Evolutionary conservation across 768 basidiomycete genomes (phyloP), one percentile per base, ranked within the genome.

Genomic region (Leucocoprinus leucothites): DNA sequence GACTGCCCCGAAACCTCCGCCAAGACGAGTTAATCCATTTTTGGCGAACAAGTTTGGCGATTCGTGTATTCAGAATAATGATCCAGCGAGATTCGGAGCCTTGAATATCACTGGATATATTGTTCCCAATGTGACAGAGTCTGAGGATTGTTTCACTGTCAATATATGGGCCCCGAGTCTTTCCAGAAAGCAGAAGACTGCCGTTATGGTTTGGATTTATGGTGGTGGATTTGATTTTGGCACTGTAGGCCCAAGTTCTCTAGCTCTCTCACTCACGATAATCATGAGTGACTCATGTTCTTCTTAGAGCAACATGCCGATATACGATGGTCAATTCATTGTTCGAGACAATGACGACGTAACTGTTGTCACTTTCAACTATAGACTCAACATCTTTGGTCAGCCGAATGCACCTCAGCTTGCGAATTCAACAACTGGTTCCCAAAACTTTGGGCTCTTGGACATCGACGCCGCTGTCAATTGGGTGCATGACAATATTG

Each of bases 401-500:
- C 70, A 69, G 52, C 75, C 75, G 1, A 69, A 67, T 46, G 72
- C 74, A 3, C 73, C 75, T 16, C 73, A 75, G 50, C 68, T 74
- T 26, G 54, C 53, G 34, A 59, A 53, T 43, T 51, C 52, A 8
- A 59, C 56, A 0, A 56, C 57, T 3, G 60, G 38, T 4, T 38
- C 69, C 8, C 70, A 72, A 51, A 77, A 76, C 56, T 75, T 74
- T 58, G 74, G 74, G 18, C 63, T 75, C 1, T 68, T 74, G 21
- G 74, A 76, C 48, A 43, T 68, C 7, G 66, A 72, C 18, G 70
- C 71, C 21, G 77, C 71, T n/a, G 68, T 80, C 6, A 59, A 77
- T 57, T 79, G 78, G 79, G 71, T 80, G 3, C 70, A 75, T 38
- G 65, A 72, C 48, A 77, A 81, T 58, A 80, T 81, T 47, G 71